Conservation (phyloP, 1,284 basidiomycete species). For the Paramarasmius palmivorus region DNA sequence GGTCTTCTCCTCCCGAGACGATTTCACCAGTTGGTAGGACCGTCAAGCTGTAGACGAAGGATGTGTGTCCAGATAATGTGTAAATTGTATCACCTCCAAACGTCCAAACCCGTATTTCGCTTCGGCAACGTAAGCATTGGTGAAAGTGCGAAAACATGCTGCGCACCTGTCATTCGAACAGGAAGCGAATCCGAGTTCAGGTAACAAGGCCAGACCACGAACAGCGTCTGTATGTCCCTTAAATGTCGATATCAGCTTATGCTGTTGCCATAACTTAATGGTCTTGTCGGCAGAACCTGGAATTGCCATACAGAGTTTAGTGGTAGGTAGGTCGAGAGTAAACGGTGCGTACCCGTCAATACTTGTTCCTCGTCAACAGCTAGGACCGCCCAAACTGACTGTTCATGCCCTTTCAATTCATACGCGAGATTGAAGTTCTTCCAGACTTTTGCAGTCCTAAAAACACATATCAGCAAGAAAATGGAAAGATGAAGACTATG, state of each 20-base stretch:
- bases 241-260: slow-evolving; percentile 75
- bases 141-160: slow-evolving; percentile 8
- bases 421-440: slow-evolving; percentile 75
- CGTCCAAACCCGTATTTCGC: slow-evolving; percentile 91
- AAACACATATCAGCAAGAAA: slow-evolving; percentile 8
- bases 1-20: slow-evolving; percentile 82
- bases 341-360: slow-evolving; percentile 69
- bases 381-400: slow-evolving; percentile 94
- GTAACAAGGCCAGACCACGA: slow-evolving; percentile 77
- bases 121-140: slow-evolving; percentile 28
- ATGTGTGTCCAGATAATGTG: slow-evolving; percentile 89
- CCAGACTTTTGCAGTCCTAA: slow-evolving; percentile 94
- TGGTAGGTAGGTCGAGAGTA: slow-evolving; percentile 7
- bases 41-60: slow-evolving; percentile 92
- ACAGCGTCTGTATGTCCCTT: slow-evolving; percentile 91
- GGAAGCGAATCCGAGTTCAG: slow-evolving; percentile 90
- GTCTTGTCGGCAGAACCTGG: slow-evolving; percentile 95
- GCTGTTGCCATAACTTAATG: slow-evolving; percentile 85
- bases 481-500: neutral
- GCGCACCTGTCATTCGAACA: slow-evolving; percentile 91
- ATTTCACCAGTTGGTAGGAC: slow-evolving; percentile 78
- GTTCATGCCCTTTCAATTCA: slow-evolving; percentile 83
- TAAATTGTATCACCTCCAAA: slow-evolving; percentile 77
- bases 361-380: slow-evolving; percentile 79
- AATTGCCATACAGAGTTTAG: slow-evolving; percentile 10